Evolutionary conservation across 495 filamentous ascomycete species (phyloP).

Genomic region (Durotheca rogersii): DNA sequence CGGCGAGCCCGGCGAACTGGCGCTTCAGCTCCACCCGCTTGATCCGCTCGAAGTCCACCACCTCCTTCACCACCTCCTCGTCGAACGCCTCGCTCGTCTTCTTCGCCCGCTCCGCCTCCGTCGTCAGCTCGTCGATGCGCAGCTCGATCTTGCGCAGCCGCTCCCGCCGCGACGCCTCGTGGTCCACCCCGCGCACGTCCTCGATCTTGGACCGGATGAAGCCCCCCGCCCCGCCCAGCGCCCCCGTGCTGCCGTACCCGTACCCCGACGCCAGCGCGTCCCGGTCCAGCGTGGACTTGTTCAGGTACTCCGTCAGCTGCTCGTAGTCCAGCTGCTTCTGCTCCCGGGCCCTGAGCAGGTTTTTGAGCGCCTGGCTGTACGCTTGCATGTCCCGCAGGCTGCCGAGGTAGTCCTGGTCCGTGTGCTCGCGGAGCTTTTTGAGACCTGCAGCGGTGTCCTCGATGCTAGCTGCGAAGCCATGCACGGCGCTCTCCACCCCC

Average conservation of each 20-base stretch:
- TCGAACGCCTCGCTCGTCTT: slow-evolving; percentile 83
- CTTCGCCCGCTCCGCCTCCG: slow-evolving; percentile 83
- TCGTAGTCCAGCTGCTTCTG: slow-evolving; percentile 98
- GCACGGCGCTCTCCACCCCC: slow-evolving; percentile 75
- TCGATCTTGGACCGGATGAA: slow-evolving; percentile 95
- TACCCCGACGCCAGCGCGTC: slow-evolving; percentile 75
- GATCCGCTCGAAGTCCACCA: slow-evolving; percentile 92
- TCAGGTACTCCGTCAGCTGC: slow-evolving; percentile 90
- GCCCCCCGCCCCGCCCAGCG: slow-evolving; percentile 67
- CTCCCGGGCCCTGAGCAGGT: slow-evolving; percentile 87
- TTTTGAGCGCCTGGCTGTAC: slow-evolving; percentile 80
- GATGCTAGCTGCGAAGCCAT: slow-evolving; percentile 80
- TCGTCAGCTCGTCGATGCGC: slow-evolving; percentile 82
- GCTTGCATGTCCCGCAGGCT: slow-evolving; percentile 90
- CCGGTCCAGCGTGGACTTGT: slow-evolving; percentile 83
- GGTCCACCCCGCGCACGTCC: slow-evolving; percentile 94
- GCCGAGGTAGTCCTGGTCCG: slow-evolving; percentile 92
- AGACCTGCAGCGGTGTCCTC: slow-evolving; percentile 78
- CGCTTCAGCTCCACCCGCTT: slow-evolving; percentile 90
- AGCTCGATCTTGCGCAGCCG: slow-evolving; percentile 86
- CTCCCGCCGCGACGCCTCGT: slow-evolving; percentile 86
- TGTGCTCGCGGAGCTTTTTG: slow-evolving; percentile 79
- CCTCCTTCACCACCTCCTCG: slow-evolving; percentile 90
- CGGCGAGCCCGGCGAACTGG: slow-evolving; percentile 77
- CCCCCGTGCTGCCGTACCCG: slow-evolving; percentile 57